Conservation (phyloP, 2,329 filamentous ascomycete species). For the Fusarium chuoi region DNA sequence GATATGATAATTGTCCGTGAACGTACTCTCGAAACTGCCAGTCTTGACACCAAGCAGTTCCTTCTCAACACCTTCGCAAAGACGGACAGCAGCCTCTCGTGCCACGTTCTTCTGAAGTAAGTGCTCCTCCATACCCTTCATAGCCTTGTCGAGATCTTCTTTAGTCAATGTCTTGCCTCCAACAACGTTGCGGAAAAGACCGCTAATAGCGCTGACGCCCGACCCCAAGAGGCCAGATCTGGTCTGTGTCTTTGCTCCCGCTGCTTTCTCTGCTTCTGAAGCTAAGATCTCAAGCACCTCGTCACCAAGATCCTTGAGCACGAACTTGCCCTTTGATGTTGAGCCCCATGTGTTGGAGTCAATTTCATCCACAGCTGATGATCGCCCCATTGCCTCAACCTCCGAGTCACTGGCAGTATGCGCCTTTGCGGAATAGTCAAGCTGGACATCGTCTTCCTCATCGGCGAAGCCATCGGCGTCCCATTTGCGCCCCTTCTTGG, state of each 20-base stretch:
- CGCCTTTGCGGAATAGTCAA: constrained; percentile 86
- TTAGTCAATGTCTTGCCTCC: constrained; percentile 93
- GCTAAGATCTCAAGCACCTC: constrained; percentile 92
- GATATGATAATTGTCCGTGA: background rate
- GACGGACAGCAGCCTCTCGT: constrained; percentile 87
- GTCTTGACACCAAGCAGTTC: constrained; percentile 93
- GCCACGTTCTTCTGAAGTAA: constrained; percentile 96
- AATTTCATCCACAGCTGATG: constrained; percentile 75
- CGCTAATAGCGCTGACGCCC: constrained; percentile 83
- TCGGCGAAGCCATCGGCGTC: constrained; percentile 88
- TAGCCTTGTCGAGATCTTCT: constrained; percentile 87
- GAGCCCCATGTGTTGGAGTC: constrained; percentile 86
- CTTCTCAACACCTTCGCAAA: constrained; percentile 91
- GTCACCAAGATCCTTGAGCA: constrained; percentile 91
- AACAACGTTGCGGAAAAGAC: constrained; percentile 92
- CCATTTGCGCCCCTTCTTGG: constrained; percentile 95
- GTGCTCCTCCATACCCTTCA: constrained; percentile 97
- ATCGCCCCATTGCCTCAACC: constrained; percentile 59
- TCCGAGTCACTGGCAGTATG: constrained; percentile 66
- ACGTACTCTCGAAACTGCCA: constrained; percentile 81
- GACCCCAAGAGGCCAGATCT: constrained; percentile 78
- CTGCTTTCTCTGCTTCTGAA: constrained; percentile 71
- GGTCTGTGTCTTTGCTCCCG: constrained; percentile 58
- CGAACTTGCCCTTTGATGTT: constrained; percentile 89
- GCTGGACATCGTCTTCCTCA: constrained; percentile 79